Evolutionary conservation across 2,329 filamentous ascomycete genomes (phyloP).

Genomic region (Incumbomyces delicatus): DNA sequence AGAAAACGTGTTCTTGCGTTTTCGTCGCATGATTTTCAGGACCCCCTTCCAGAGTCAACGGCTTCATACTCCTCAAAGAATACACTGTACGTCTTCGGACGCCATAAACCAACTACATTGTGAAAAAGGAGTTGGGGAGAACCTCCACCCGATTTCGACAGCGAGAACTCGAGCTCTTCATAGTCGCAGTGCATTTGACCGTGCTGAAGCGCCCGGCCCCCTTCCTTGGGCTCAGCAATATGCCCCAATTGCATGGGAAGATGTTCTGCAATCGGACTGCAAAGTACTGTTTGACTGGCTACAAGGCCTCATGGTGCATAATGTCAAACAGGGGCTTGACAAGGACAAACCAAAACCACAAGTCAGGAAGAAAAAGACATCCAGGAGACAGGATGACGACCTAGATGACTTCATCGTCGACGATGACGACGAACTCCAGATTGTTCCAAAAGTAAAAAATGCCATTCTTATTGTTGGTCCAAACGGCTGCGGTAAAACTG

Average conservation of each 20-base stretch:
- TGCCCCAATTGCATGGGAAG: constrained; percentile 55
- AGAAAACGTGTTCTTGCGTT: constrained; percentile 13
- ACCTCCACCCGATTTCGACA: neutral
- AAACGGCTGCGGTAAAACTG: constrained; percentile 84
- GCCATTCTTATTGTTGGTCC: constrained; percentile 82
- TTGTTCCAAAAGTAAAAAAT: constrained; percentile 44
- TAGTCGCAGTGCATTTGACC: constrained; percentile 64
- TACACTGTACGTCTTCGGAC: neutral
- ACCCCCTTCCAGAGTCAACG: neutral
- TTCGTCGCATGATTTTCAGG: neutral
- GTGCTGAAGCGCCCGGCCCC: constrained; percentile 53
- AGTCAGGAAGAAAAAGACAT: constrained; percentile 44
- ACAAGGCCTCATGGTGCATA: constrained; percentile 60
- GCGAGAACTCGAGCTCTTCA: neutral
- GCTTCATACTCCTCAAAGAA: neutral
- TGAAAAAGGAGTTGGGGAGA: neutral
- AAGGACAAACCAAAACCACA: constrained; percentile 18
- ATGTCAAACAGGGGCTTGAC: constrained; percentile 54
- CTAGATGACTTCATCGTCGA: constrained; percentile 72
- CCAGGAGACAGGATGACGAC: constrained; percentile 55
- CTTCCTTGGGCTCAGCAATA: constrained; percentile 77
- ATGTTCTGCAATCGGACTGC: constrained; percentile 65
- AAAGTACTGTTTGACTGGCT: constrained; percentile 83
- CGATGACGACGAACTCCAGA: constrained; percentile 63
- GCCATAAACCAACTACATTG: neutral